phyloP scores from a whole-genome alignment of 2,329 filamentous ascomycete genomes.

The Allantophomopsis lycopodina region DNA sequence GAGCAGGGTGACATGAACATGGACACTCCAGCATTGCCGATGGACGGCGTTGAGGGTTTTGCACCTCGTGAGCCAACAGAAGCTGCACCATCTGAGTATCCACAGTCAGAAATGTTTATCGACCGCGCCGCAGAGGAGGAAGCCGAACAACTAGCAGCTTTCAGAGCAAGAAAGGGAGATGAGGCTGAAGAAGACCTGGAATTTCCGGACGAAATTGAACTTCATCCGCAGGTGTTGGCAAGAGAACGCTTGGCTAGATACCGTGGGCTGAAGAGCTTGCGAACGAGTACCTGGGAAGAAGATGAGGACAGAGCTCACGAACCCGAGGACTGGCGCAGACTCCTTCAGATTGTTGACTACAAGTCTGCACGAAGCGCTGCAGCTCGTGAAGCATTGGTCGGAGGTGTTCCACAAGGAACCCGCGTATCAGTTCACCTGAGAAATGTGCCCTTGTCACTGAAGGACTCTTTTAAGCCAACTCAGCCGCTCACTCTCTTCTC shows the following conservation, averaged over 20 bases:
- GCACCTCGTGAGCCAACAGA: slow-evolving; percentile 58
- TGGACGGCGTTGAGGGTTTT: slow-evolving; percentile 69
- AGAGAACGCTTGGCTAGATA: slow-evolving; percentile 77
- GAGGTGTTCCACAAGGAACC: slow-evolving; percentile 73
- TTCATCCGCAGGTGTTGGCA: slow-evolving; percentile 76
- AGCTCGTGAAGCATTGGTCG: slow-evolving; percentile 72
- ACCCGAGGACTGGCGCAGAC: slow-evolving; percentile 76
- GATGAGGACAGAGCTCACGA: slow-evolving; percentile 78
- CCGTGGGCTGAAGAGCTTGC: slow-evolving; percentile 80
- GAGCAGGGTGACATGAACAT: slow-evolving; percentile 43
- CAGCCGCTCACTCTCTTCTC: slow-evolving; percentile 67
- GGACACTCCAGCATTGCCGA: slow-evolving; percentile 49
- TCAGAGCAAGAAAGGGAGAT: slow-evolving; percentile 61
- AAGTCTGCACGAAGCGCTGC: slow-evolving; percentile 66
- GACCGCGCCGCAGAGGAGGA: slow-evolving; percentile 69
- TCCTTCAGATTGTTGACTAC: slow-evolving; percentile 85
- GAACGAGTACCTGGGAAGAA: slow-evolving; percentile 78
- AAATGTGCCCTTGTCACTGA: slow-evolving; percentile 38
- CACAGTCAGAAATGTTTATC: slow-evolving; percentile 84
- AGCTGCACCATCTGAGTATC: slow-evolving; percentile 74
- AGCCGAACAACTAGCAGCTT: slow-evolving; percentile 67
- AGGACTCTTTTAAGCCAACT: slow-evolving; percentile 35
- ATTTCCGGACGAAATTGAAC: slow-evolving; percentile 94
- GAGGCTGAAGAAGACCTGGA: slow-evolving; percentile 85
- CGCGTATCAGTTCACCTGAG: slow-evolving; percentile 69